A percentile compares a stretch with the other conserved stretches of the same genome.
phyloP scores from a whole-genome alignment of 23 red algal genomes.

The Agarophyton chilense region DNA sequence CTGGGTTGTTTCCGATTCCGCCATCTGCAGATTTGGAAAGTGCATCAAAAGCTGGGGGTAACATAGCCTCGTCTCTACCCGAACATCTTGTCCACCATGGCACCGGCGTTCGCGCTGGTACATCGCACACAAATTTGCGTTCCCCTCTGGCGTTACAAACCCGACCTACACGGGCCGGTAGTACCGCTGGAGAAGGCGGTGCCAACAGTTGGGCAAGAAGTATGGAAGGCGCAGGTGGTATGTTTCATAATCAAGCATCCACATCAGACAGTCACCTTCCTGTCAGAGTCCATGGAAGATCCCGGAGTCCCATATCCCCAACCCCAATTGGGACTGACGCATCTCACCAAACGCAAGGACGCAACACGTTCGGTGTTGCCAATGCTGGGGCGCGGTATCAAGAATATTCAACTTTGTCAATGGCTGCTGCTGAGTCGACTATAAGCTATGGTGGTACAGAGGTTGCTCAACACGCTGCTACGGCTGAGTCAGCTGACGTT shows the following conservation, averaged over 20 bases:
- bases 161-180: slow-evolving; percentile 1
- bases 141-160: not conserved
- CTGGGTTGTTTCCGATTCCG: not conserved
- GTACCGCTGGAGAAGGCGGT: slow-evolving; percentile 30
- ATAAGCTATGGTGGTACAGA: slow-evolving; percentile 66
- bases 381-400: slow-evolving; percentile 45
- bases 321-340: slow-evolving; percentile 19
- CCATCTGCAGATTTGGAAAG: not conserved
- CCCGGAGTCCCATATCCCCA: slow-evolving; percentile 50
- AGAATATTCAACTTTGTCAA: slow-evolving; percentile 57
- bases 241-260: slow-evolving; percentile 65
- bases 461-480: slow-evolving; percentile 59
- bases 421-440: slow-evolving; percentile 62
- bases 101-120: not conserved
- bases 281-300: slow-evolving; percentile 32
- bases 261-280: slow-evolving; percentile 70
- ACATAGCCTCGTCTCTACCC: not conserved
- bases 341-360: not conserved
- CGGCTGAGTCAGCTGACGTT: slow-evolving; percentile 49
- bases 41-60: slow-evolving; percentile 12
- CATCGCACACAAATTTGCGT: slow-evolving; percentile 13
- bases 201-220: slow-evolving; percentile 68
- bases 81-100: slow-evolving; percentile 8
- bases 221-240: slow-evolving; percentile 69
- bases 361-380: not conserved